Evolutionary conservation across 2,329 filamentous ascomycete species (phyloP).

Genomic region (Ceratocystis colombiana): DNA sequence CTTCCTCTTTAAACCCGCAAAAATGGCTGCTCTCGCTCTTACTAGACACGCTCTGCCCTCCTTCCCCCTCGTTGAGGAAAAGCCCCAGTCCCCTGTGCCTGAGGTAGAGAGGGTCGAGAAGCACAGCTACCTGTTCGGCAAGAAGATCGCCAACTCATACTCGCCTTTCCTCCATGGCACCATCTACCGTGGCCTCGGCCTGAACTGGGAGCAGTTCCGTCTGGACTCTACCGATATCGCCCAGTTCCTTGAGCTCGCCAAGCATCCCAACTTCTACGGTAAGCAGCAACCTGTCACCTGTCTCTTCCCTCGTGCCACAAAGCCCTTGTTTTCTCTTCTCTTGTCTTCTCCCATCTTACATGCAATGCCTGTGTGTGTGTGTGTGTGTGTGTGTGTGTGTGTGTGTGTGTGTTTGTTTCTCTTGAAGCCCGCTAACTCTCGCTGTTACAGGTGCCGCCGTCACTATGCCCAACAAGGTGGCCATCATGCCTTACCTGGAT

Average conservation of each 20-base stretch:
- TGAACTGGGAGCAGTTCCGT: conserved; percentile 44
- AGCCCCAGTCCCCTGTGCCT: conserved; percentile 16
- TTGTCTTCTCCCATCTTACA: background rate
- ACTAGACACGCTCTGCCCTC: conserved; percentile 3
- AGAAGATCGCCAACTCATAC: conserved; percentile 46
- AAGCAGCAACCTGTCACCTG: conserved; percentile 28
- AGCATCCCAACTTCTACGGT: conserved; percentile 53
- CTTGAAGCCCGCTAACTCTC: background rate
- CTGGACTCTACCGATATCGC: conserved; percentile 44
- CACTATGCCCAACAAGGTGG: conserved; percentile 77
- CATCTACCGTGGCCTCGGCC: conserved; percentile 42
- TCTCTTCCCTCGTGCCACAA: no score
- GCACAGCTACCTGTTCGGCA: conserved; percentile 48
- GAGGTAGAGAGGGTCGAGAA: conserved; percentile 18
- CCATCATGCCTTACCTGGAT: conserved; percentile 63
- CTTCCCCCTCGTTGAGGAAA: background rate
- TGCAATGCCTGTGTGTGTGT: background rate
- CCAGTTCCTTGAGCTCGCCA: conserved; percentile 42
- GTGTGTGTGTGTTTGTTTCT: background rate
- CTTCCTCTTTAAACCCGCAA: conserved; percentile 6
- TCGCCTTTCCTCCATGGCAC: conserved; percentile 46
- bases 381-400: background rate
- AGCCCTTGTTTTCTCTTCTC: background rate
- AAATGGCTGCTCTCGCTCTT: conserved; percentile 14
- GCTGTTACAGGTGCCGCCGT: conserved; percentile 50